A percentile compares a stretch with the other conserved stretches of the same genome.
phyloP scores from a whole-genome alignment of 176 grass and related monocot species.

The Paspalum notatum region DNA sequence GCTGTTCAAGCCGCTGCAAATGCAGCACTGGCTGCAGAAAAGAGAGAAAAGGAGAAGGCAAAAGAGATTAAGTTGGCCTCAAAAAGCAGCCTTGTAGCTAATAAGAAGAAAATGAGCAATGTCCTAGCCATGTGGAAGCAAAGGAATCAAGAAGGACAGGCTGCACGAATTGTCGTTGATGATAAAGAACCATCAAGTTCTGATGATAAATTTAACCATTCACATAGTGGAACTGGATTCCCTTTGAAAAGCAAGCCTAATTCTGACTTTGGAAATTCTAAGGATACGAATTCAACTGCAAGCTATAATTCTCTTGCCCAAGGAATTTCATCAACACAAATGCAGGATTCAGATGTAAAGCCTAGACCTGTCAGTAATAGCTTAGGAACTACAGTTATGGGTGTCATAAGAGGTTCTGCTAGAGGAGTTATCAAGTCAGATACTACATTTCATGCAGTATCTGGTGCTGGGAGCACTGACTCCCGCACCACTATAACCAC shows the following conservation, averaged over 20 bases:
- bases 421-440: slow-evolving; percentile 81
- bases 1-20: slow-evolving; percentile 93
- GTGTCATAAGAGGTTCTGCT: slow-evolving; percentile 83
- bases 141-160: slow-evolving; percentile 92
- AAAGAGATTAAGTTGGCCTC: slow-evolving; percentile 95
- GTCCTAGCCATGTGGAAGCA: slow-evolving; percentile 99
- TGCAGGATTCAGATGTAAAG: slow-evolving; percentile 67
- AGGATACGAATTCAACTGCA: background rate
- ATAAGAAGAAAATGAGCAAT: slow-evolving; percentile 99
- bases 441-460: slow-evolving; percentile 52
- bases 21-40: slow-evolving; percentile 94
- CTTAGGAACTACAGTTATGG: slow-evolving; percentile 75
- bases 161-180: slow-evolving; percentile 51
- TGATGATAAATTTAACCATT: slow-evolving; percentile 53
- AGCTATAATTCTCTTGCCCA: slow-evolving; percentile 49
- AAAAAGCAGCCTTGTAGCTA: slow-evolving; percentile 84
- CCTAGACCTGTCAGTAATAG: slow-evolving; percentile 63
- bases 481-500: slow-evolving; percentile 34
- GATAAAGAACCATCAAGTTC: slow-evolving; percentile 65
- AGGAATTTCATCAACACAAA: slow-evolving; percentile 47
- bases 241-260: slow-evolving; percentile 57
- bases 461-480: slow-evolving; percentile 37
- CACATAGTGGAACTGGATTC: slow-evolving; percentile 46
- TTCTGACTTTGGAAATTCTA: slow-evolving; percentile 58
- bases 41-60: slow-evolving; percentile 94